Base-by-base conservation (phyloP, 225 moss, liverwort and hornwort species). In the Physcomitrium patens region DNA sequence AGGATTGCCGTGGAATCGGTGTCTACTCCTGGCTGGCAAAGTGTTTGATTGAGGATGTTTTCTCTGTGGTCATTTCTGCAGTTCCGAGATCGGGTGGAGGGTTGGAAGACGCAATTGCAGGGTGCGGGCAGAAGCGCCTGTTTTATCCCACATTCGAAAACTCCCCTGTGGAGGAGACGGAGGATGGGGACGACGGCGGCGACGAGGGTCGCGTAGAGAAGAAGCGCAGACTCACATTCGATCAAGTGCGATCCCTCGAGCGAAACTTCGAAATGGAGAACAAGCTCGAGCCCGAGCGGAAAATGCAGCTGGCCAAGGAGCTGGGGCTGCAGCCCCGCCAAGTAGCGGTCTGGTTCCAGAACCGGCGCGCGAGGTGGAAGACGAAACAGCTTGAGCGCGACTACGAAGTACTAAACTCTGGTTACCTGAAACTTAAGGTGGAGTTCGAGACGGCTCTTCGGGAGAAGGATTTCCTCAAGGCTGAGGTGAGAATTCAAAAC, bases 311-410 rank as follows among this genome's bases (percentile, higher is more conserved):
- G 1, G 93, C 93, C 5, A 85, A 89, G 24, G 93, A 93, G 67
- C 82, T 93, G 7, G 93, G 93, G 0, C 78, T 93, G 22, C 93
- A 93, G 81, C 93, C 93, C 3, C 91, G 93, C 10, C 93, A 93
- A 48, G 93, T 93, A 0, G 93, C 93, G 8, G 93, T 93, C 16
- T 93, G 93, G 93, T 93, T 91, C 77, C 93, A 93, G 72, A 93
- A 93, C 69, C 85, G 93, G 23, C 93, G 93, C 31, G 93, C 93
- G 26, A 83, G 93, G 63, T 93, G 93, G 93, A 93, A 93, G 66
- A 93, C 93, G 16, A 93, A 93, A 79, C 93, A 93, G 66, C 81
- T 93, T 3, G 93, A 93, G 79, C 85, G 87, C 20, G 93, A 93
- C 79, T 93, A 91, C 75, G 93, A 93, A 68, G 72, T 93, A 70